Evolutionary conservation across 371 early-diverging fungal species (phyloP).

Genomic region (Phascolomyces articulosus): DNA sequence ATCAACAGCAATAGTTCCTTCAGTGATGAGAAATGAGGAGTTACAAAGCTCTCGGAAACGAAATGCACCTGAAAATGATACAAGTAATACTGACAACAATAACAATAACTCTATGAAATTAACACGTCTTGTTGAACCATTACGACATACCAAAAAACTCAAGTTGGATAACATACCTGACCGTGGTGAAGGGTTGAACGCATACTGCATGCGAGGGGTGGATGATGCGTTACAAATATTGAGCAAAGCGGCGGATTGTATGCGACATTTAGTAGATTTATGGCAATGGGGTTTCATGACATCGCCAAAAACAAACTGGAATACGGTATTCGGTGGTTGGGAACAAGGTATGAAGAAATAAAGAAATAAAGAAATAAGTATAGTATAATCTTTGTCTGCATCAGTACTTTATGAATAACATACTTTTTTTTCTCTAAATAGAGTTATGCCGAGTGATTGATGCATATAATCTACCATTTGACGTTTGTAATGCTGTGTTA

Average conservation of each 20-base stretch:
- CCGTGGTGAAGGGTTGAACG: constrained; percentile 33
- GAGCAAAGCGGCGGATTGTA: constrained; percentile 45
- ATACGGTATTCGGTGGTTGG: constrained; percentile 30
- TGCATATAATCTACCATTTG: constrained; percentile 44
- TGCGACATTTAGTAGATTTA: constrained; percentile 40
- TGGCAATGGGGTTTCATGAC: constrained; percentile 41
- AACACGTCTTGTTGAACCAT: background rate
- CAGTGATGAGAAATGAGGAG: background rate
- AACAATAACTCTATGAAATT: background rate
- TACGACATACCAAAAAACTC: constrained; percentile 13
- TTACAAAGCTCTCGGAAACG: constrained; percentile 7
- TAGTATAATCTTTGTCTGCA: no score
- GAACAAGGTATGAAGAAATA: constrained; percentile 31
- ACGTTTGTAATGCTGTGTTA: constrained; percentile 46
- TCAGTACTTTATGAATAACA: no score
- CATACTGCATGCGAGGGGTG: constrained; percentile 45
- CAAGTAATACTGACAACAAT: background rate
- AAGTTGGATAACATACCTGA: constrained; percentile 18
- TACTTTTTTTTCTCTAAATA: constrained; percentile 5
- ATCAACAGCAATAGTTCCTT: background rate
- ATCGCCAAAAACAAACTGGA: constrained; percentile 28
- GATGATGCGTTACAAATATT: constrained; percentile 43
- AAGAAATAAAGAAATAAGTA: no score
- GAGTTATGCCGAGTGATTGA: constrained; percentile 40
- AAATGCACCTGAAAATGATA: background rate